phyloP scores from a whole-genome alignment of 2,329 filamentous ascomycete genomes.

The Beauveria sp. region DNA sequence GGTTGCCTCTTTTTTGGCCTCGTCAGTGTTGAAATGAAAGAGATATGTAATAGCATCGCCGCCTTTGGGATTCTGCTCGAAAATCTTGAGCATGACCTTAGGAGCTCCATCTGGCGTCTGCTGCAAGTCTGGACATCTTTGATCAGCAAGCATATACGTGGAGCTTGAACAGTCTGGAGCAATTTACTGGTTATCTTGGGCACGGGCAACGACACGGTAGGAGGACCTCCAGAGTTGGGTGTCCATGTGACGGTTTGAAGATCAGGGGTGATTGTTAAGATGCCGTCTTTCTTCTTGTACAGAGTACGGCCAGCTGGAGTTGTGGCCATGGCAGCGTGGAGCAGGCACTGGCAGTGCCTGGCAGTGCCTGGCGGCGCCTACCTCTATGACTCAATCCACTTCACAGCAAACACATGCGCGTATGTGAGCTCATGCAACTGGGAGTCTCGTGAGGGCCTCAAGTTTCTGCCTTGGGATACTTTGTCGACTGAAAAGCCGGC shows the following conservation, averaged over 20 bases:
- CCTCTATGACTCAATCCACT: neutral
- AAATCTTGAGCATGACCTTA: constrained; percentile 92
- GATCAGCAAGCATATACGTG: neutral
- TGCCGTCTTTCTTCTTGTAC: constrained; percentile 96
- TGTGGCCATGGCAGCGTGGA: constrained; percentile 40
- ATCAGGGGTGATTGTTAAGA: constrained; percentile 67
- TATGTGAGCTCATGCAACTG: neutral
- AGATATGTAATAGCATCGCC: constrained; percentile 63
- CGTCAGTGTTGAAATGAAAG: constrained; percentile 79
- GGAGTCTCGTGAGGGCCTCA: neutral
- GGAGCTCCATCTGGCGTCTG: constrained; percentile 82
- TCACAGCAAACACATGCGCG: neutral
- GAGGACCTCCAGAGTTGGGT: constrained; percentile 55
- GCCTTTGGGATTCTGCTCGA: constrained; percentile 58
- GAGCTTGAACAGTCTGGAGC: neutral
- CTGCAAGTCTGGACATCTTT: constrained; percentile 64
- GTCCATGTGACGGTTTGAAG: constrained; percentile 74
- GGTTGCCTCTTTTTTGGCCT: constrained; percentile 78
- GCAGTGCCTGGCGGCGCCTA: neutral
- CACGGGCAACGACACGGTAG: constrained; percentile 62
- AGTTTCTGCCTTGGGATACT: too few species aligned
- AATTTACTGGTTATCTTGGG: constrained; percentile 72
- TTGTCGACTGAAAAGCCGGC: neutral
- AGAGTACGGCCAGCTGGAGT: constrained; percentile 58
- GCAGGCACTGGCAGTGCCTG: neutral